Evolutionary conservation across 1,139 yeast species (phyloP).

Genomic region (Saccharomyces uvarum): DNA sequence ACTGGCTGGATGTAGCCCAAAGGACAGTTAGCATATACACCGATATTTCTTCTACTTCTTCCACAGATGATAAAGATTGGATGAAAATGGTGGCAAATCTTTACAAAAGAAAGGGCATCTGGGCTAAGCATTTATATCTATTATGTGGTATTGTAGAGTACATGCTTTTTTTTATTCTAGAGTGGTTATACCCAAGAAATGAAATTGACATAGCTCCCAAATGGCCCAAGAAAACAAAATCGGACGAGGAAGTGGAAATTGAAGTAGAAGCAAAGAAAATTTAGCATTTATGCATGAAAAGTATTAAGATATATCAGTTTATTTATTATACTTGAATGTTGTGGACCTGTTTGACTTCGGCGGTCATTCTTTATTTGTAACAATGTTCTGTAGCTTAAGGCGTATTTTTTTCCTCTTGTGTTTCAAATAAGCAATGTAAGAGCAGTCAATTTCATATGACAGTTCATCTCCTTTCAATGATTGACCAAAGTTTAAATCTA

Average conservation of each 20-base stretch:
- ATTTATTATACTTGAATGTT: background rate
- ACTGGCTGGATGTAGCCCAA: constrained; percentile 84
- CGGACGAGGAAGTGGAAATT: background rate
- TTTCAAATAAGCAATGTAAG: background rate
- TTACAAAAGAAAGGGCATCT: constrained; percentile 61
- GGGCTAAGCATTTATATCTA: constrained; percentile 80
- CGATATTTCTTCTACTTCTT: constrained; percentile 33
- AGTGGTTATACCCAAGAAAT: constrained; percentile 60
- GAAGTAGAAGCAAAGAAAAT: background rate
- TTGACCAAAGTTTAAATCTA: background rate
- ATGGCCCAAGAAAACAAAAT: constrained; percentile 48
- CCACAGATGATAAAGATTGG: constrained; percentile 41
- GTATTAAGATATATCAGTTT: background rate
- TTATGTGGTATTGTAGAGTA: constrained; percentile 75
- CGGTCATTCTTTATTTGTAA: background rate
- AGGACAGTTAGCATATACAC: constrained; percentile 81
- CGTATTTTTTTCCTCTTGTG: background rate
- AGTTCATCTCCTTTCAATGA: background rate
- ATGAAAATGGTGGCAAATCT: constrained; percentile 49
- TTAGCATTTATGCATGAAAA: background rate
- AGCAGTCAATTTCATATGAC: background rate
- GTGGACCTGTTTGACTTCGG: background rate
- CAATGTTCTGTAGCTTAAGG: background rate
- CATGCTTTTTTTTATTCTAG: constrained; percentile 53
- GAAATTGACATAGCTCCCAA: constrained; percentile 65